Percentiles rank a stretch among this genome's conserved stretches.
Conservation (phyloP, 1,284 basidiomycete species). For the Fomitopsis schrenkii region DNA sequence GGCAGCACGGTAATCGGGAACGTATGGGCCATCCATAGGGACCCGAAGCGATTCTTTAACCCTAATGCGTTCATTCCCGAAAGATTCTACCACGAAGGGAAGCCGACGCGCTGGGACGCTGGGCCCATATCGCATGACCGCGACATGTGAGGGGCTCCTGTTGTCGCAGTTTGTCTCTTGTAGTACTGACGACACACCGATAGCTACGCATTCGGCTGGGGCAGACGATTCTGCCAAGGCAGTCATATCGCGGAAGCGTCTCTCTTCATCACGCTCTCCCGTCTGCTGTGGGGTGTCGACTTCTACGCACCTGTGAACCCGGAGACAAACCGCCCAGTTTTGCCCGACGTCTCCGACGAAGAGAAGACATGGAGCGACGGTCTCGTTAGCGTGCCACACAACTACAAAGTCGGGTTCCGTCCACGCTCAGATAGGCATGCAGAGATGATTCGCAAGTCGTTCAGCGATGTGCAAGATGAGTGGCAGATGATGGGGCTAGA, state of each 20-base stretch:
- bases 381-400: slow-evolving; percentile 21
- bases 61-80: slow-evolving; percentile 18
- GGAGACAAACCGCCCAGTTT: slow-evolving; percentile 17
- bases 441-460: slow-evolving; percentile 12
- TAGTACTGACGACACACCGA: no score
- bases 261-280: slow-evolving; percentile 26
- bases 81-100: slow-evolving; percentile 19
- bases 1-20: slow-evolving; percentile 15
- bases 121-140: slow-evolving; percentile 12
- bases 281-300: slow-evolving; percentile 27
- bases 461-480: neutral
- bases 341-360: slow-evolving; percentile 25
- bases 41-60: slow-evolving; percentile 11
- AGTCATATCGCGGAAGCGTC: slow-evolving; percentile 26
- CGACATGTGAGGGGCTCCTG: no score
- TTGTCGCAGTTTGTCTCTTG: no score
- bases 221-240: slow-evolving; percentile 27
- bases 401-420: slow-evolving; percentile 20
- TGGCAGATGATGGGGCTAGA: neutral
- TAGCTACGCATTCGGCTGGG: slow-evolving; percentile 29
- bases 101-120: slow-evolving; percentile 21
- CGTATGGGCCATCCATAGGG: slow-evolving; percentile 11
- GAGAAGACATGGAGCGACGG: slow-evolving; percentile 24
- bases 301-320: slow-evolving; percentile 21
- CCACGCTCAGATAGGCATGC: slow-evolving; percentile 22